Evolutionary conservation across 495 filamentous ascomycete genomes (phyloP), one percentile per base, ranked within the genome.

Genomic region (Chaetomium tenue): DNA sequence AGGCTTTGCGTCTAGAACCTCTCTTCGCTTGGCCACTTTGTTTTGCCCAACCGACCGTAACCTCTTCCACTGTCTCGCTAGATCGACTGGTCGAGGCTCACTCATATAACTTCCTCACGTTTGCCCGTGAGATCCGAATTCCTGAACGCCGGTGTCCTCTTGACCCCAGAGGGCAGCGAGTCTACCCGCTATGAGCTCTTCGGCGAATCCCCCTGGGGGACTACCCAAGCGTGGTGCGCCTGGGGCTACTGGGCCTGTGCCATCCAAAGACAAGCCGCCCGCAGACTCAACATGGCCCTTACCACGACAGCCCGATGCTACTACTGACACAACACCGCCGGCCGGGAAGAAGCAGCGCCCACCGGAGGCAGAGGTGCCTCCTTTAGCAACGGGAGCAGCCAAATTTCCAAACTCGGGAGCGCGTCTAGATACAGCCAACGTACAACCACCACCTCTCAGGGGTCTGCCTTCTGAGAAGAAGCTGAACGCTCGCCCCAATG

Each of bases 231-330:
- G 48, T 28, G 59, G 37, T 30, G 50, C 53, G 30, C 48, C 59
- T n/a, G 46, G n/a, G 13, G 15, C 7, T 12, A 28, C 12, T 20
- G 33, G 37, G 42, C 33, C 28, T 13, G 47, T 48, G n/a, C 30
- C 20, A n/a, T 5, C 50, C 23, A 53, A 42, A 3, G 50, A 7
- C 1, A 33, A 54, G 16, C 33, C 33, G 4, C 48, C 48, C 7
- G 5, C 33, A 37, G 33, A 53, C 7, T 44, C 59, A n/a, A 52
- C 59, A 53, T 52, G 59, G 59, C 59, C 59, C 5, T 53, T 53
- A 22, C 50, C 48, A 12, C 59, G 48, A 20, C 53, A 54, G 15
- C 59, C 48, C 5, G 30, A 11, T 20, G 44, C 46, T 42, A 4
- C 47, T 8, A n/a, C 33, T 37, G 33, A 25, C 47, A 30, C 13